Base-by-base conservation (phyloP, 768 basidiomycete genomes). In the Leucocoprinus sp. region DNA sequence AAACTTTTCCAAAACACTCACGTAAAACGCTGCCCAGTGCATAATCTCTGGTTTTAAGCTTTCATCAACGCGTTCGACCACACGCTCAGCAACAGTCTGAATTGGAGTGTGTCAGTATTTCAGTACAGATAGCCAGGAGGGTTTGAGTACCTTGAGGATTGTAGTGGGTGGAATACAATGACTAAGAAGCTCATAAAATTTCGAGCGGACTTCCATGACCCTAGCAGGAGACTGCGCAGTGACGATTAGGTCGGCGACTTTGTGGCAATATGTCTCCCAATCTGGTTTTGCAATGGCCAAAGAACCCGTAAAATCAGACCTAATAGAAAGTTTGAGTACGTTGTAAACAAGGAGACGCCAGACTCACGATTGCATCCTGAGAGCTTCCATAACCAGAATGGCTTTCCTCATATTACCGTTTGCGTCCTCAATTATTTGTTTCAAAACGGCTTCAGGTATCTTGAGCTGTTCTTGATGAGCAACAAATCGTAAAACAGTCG, bases 11-110 rank as follows among this genome's bases (percentile, higher is more conserved):
- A 17, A 4, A 22, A 15, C 18, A 65, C 87, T 50, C 57, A 92
- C 92, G 61, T 97, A 97, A 59, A 95, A 84, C 18, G 96, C 92
- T 3, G 95, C 91, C 93, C 93, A 98, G 59, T 96, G 92, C 73
- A 97, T 88, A 54, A 98, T 82, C 55, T 97, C 92, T 0, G 84
- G 79, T 65, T 93, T 96, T 47, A 99, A 60, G 41, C 72, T 72
- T 60, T 97, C 93, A 60, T 98, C 93, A 3, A 95, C 87, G 50
- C 79, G 76, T 37, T 91, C 85, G 19, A 92, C 81, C 12, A 98
- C 76, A 6, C 82, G 76, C 47, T 91, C 89, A 12, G 93, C 87
- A 29, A 98, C 78, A 2, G 95, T 99, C 95, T 96, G 44, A 38
- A 35, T 2, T 11, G 33, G 34, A 34, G 8, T 33, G 21, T 29